Conservation (phyloP, 2,329 filamentous ascomycete species). For the Aureobasidium sp. region DNA sequence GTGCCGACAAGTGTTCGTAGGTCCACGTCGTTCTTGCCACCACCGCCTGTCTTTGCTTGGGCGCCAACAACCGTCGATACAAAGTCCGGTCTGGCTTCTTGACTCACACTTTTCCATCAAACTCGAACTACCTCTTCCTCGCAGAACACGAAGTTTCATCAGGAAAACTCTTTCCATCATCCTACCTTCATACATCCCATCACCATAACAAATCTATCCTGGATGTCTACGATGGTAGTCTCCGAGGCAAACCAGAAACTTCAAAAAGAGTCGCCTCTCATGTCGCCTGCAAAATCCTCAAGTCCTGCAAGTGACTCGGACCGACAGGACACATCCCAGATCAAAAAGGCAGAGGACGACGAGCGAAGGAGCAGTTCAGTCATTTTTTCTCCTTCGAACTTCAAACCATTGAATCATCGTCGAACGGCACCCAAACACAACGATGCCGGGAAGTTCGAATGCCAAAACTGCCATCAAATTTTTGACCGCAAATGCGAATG, state of each 20-base stretch:
- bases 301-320: not conserved
- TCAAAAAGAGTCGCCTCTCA: not conserved
- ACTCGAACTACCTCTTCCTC: not conserved
- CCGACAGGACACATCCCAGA: not conserved
- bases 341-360: not conserved
- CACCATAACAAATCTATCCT: not conserved
- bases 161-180: not conserved
- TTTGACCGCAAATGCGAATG: slow-evolving; percentile 87
- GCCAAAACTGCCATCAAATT: slow-evolving; percentile 19
- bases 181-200: not conserved
- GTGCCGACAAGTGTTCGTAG: not conserved
- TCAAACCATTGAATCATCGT: not conserved
- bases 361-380: not conserved
- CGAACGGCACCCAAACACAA: slow-evolving; percentile 1
- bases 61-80: slow-evolving; percentile 1
- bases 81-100: not conserved
- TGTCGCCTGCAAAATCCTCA: slow-evolving; percentile 4
- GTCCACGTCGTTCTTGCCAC: not conserved
- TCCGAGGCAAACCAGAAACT: not conserved
- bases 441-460: slow-evolving; percentile 3
- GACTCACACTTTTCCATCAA: not conserved
- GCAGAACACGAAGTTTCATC: not conserved
- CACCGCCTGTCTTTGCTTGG: not conserved
- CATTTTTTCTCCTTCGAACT: not conserved
- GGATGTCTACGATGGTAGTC: not conserved